Conservation (phyloP, 2,329 filamentous ascomycete species). For the Corynespora cassiicola region DNA sequence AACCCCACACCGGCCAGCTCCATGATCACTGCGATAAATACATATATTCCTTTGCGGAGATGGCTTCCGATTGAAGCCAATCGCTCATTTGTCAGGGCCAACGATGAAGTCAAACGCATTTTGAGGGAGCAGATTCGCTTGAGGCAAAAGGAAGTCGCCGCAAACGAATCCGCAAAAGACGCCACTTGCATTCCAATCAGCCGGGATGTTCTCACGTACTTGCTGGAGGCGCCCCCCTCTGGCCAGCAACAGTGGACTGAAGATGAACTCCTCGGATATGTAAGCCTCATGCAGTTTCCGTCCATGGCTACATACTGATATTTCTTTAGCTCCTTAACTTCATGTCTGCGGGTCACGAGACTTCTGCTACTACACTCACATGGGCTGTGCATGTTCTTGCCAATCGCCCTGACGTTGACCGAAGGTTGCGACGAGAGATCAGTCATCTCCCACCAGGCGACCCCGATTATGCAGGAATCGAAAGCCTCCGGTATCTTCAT, state of each 20-base stretch:
- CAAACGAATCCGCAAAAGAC: constrained; percentile 20
- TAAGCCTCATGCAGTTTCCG: constrained; percentile 13
- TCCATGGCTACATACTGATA: constrained; percentile 1
- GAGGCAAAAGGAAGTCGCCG: constrained; percentile 30
- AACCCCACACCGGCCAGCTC: constrained; percentile 17
- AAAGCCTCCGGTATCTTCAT: constrained; percentile 14
- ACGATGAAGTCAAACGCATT: constrained; percentile 40
- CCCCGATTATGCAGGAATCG: constrained; percentile 10
- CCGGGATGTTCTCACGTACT: constrained; percentile 28
- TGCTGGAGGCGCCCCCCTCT: constrained; percentile 43
- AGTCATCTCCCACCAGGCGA: constrained; percentile 2
- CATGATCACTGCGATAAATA: constrained; percentile 24
- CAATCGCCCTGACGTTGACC: constrained; percentile 10
- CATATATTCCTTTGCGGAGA: constrained; percentile 24
- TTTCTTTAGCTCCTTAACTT: constrained; percentile 15
- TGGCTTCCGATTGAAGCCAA: constrained; percentile 52
- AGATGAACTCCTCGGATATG: constrained; percentile 47
- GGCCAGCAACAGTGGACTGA: constrained; percentile 47
- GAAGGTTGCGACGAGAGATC: constrained; percentile 11
- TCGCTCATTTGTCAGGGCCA: constrained; percentile 43
- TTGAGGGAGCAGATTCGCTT: constrained; percentile 39
- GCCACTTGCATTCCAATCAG: constrained; percentile 12
- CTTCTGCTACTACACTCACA: constrained; percentile 14
- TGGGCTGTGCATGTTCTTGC: constrained; percentile 15
- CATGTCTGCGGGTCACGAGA: constrained; percentile 21